These are phyloP conservation scores for Mycena crocata DNA, from an alignment of 768 basidiomycete species.

Conservation along the genomic window DNA sequence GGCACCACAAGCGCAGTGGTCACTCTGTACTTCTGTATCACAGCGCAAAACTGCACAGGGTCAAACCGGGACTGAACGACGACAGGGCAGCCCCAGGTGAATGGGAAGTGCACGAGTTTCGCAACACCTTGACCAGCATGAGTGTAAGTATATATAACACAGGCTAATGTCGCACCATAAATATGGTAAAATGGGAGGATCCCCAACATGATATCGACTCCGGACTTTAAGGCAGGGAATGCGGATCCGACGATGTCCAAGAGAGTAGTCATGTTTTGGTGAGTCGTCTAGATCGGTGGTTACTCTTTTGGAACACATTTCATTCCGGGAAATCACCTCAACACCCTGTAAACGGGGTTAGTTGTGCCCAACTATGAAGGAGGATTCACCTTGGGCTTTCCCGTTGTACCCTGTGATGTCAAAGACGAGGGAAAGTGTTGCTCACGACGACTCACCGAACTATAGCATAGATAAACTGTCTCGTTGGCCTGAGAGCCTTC, in stretches of 20 bases:
- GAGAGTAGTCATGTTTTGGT: constrained; percentile 74
- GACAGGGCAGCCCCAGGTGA: constrained; percentile 60
- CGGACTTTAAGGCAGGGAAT: constrained; percentile 54
- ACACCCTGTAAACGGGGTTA: constrained; percentile 43
- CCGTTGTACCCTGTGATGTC: constrained; percentile 70
- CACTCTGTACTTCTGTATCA: constrained; percentile 73
- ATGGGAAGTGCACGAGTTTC: constrained; percentile 71
- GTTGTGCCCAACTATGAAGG: not conserved
- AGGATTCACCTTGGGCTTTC: constrained; percentile 71
- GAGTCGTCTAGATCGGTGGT: constrained; percentile 60
- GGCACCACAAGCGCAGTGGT: constrained; percentile 76
- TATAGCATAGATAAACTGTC: constrained; percentile 75
- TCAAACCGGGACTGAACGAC: constrained; percentile 79
- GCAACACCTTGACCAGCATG: constrained; percentile 57
- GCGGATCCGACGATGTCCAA: constrained; percentile 59
- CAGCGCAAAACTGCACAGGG: constrained; percentile 70
- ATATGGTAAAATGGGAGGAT: constrained; percentile 71
- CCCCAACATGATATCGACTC: constrained; percentile 66
- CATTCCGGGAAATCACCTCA: constrained; percentile 46
- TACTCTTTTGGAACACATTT: not conserved
- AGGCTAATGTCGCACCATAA: constrained; percentile 44
- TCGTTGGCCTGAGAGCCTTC: constrained; percentile 64
- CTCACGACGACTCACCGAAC: constrained; percentile 42
- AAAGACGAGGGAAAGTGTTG: not conserved
- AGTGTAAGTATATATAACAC: not conserved